phyloP scores from a whole-genome alignment of 129 eudicot genomes.

The Rutidosis leptorrhynchoides region DNA sequence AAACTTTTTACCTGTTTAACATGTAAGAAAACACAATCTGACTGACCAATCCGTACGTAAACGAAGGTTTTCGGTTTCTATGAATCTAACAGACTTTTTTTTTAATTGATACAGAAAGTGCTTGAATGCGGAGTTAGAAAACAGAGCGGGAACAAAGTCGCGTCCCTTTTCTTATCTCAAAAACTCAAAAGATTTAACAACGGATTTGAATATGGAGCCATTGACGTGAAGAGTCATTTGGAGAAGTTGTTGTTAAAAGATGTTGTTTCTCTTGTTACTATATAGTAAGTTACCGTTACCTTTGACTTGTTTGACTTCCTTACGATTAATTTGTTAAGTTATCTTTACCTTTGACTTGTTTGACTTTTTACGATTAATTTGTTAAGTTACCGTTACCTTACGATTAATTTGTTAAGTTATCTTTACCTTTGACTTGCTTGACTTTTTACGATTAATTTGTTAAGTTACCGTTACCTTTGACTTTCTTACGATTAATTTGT shows the following conservation, averaged over 20 bases:
- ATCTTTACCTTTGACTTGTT: no score
- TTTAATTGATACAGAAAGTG: constrained; percentile 62
- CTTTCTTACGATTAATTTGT: no score
- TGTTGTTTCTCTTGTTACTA: constrained; percentile 61
- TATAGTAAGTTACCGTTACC: constrained; percentile 45
- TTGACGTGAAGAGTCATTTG: constrained; percentile 74
- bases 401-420: no score
- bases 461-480: no score
- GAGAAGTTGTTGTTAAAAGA: constrained; percentile 60
- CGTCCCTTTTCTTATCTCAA: constrained; percentile 63
- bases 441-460: no score
- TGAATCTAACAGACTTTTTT: constrained; percentile 10
- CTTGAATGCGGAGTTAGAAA: constrained; percentile 78
- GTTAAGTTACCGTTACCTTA: no score
- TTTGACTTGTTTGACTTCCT: not conserved
- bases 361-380: no score
- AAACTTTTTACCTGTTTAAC: not conserved
- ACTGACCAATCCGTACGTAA: not conserved
- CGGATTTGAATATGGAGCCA: constrained; percentile 86
- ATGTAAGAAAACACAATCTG: not conserved
- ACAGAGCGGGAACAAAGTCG: constrained; percentile 51
- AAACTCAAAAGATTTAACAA: constrained; percentile 56
- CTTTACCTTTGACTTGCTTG: no score
- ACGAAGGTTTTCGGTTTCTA: not conserved
- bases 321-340: no score